These are phyloP conservation scores for Auricularia cornea DNA, from an alignment of 768 basidiomycete genomes.

Conservation along the genomic window DNA sequence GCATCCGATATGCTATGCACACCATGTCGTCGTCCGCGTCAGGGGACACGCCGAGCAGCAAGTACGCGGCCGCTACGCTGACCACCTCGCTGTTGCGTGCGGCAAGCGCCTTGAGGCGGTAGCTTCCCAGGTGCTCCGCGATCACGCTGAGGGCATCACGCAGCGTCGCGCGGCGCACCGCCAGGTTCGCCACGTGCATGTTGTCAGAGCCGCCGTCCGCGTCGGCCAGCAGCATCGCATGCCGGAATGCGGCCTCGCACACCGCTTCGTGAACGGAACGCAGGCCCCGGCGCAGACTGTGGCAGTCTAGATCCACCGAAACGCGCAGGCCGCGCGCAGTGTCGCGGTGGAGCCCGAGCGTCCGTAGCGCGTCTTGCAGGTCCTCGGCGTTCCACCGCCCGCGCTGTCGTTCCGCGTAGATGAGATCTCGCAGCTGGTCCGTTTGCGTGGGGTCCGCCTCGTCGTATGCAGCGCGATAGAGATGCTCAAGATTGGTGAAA, in stretches of 20 bases:
- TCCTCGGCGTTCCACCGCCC: not conserved
- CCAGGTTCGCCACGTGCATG: not conserved
- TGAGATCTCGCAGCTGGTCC: not conserved
- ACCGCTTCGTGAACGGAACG: not conserved
- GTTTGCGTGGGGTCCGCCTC: not conserved
- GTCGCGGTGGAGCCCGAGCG: not conserved
- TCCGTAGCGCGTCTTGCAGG: not conserved
- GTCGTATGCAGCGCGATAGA: not conserved
- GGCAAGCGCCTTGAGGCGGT: not conserved
- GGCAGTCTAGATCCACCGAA: not conserved
- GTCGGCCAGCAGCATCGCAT: not conserved
- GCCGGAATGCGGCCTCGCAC: not conserved
- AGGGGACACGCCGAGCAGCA: not conserved
- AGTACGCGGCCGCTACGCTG: not conserved
- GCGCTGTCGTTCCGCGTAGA: not conserved
- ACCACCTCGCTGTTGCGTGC: not conserved
- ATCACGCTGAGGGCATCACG: not conserved
- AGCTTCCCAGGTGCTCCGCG: not conserved
- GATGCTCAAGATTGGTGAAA: not conserved
- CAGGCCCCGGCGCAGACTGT: not conserved
- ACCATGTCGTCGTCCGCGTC: not conserved
- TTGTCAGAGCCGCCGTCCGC: not conserved
- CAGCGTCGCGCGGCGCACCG: not conserved
- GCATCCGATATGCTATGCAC: not conserved
- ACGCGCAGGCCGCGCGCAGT: not conserved